Base-by-base conservation (phyloP, 1,284 basidiomycete species). In the Moesziomyces antarcticus region DNA sequence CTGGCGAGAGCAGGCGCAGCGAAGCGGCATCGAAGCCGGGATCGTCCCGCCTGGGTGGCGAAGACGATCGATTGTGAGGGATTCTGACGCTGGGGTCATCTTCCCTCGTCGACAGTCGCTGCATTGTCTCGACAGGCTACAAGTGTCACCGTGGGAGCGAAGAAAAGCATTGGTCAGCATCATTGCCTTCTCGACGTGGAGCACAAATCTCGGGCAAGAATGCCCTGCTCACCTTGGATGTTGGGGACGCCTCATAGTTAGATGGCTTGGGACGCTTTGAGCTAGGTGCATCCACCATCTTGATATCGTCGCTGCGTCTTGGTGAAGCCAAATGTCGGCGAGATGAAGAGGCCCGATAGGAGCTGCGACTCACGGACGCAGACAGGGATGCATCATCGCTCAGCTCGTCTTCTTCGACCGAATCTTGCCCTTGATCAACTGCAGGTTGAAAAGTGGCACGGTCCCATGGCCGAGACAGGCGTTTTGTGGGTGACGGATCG, bases 371-470 rank as follows among this genome's bases (percentile, higher is more conserved):
- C 13, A 18, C 20, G 14, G 22, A 25, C 2, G 50, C 30, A 13
- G 35, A 13, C 20, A 27, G 40, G n/a, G 59, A 47, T 13, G n/a
- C 1, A 13, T 62, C 62, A 24, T 73, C 70, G 46, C 56, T 56
- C 30, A 67, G 56, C 46, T 73, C 63, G 27, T 73, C 64, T 21
- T 73, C 70, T 24, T 73, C 70, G 3, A 52, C 59, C 1, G 63
- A 63, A 3, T 55, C 61, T 0, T 55, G 47, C 21, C 33, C 46
- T 27, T 30, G 8, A 13, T 27, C 30, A 6, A 35, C 14, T n/a
- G 14, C 7, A 33, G 47, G 21, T 4, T 41, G 47, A 22, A 18
- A 22, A 8, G 33, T 20, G 4, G 60, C 47, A 21, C 56, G 54
- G 27, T 56, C 40, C 56, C 66, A 51, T 33, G 59, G 53, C 44